phyloP scores from a whole-genome alignment of 768 basidiomycete species.

The Dentipellis fragilis region DNA sequence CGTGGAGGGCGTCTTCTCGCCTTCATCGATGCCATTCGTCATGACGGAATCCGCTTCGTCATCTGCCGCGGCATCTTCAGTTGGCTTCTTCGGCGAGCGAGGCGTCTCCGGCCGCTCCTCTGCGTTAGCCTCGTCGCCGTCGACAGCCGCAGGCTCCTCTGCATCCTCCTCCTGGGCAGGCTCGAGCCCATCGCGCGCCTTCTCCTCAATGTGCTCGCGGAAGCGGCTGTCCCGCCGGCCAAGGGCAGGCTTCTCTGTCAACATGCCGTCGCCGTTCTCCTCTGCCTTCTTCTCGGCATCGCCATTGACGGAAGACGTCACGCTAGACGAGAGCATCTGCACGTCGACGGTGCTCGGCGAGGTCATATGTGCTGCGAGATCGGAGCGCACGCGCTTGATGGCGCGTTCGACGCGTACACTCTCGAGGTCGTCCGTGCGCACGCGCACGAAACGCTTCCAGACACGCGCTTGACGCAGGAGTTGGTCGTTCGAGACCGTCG shows the following conservation, averaged over 20 bases:
- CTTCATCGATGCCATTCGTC: slow-evolving; percentile 11
- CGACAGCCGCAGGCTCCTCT: too few relatives aligned
- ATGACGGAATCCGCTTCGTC: neutral
- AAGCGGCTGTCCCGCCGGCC: slow-evolving; percentile 4
- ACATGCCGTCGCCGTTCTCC: neutral
- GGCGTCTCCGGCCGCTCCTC: slow-evolving; percentile 1
- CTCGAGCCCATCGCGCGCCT: too few relatives aligned
- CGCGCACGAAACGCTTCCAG: slow-evolving; percentile 82
- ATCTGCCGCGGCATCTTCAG: neutral
- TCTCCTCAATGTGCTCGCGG: slow-evolving; percentile 19
- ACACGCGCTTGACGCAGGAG: slow-evolving; percentile 51
- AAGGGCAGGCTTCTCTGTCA: neutral
- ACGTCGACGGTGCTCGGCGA: slow-evolving; percentile 17
- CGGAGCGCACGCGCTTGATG: slow-evolving; percentile 80
- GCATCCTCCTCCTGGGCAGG: too few relatives aligned
- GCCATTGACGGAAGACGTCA: too few relatives aligned
- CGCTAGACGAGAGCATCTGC: too few relatives aligned
- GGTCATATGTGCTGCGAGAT: slow-evolving; percentile 64
- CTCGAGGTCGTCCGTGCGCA: slow-evolving; percentile 81
- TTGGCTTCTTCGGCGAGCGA: slow-evolving; percentile 6
- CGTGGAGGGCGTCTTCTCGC: slow-evolving; percentile 14
- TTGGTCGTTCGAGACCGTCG: slow-evolving; percentile 61
- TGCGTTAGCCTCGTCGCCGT: slow-evolving; percentile 4
- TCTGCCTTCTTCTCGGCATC: too few relatives aligned
- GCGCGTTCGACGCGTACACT: slow-evolving; percentile 80